These are phyloP conservation scores for Tolypocladium guangdongense DNA, from an alignment of 2,329 filamentous ascomycete species.

Conservation along the genomic window DNA sequence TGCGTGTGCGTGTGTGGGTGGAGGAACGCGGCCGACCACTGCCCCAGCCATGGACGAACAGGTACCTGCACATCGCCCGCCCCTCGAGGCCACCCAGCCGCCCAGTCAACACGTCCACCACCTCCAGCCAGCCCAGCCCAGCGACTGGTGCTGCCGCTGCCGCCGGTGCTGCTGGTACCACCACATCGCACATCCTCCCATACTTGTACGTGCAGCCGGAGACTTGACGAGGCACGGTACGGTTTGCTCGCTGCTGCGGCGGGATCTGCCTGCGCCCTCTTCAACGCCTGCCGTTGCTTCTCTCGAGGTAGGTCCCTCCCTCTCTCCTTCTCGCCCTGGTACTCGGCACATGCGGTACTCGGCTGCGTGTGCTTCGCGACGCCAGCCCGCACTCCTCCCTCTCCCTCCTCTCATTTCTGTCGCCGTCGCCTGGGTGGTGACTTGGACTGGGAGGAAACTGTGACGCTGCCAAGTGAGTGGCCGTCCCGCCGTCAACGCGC, in stretches of 20 bases:
- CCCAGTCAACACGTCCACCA: not conserved
- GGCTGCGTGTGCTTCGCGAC: not conserved
- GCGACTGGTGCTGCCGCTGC: not conserved
- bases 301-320: not conserved
- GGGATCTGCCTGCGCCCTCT: not conserved
- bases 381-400: not conserved
- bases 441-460: not conserved
- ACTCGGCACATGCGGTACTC: not conserved
- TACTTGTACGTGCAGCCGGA: not conserved
- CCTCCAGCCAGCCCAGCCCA: not conserved
- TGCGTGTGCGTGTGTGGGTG: slow-evolving; percentile 7
- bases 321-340: not conserved
- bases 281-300: not conserved
- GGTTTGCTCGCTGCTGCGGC: not conserved
- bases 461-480: not conserved
- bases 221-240: not conserved
- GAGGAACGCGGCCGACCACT: slow-evolving; percentile 17
- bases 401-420: not conserved
- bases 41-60: slow-evolving; percentile 3
- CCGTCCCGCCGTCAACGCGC: not conserved
- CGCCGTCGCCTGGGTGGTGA: not conserved
- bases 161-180: not conserved
- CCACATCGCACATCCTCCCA: not conserved
- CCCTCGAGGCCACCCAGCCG: not conserved
- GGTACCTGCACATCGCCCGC: not conserved